Evolutionary conservation across 23 red algal genomes (phyloP), one percentile per base, ranked within the genome.

Genomic region (Gracilaria domingensis): DNA sequence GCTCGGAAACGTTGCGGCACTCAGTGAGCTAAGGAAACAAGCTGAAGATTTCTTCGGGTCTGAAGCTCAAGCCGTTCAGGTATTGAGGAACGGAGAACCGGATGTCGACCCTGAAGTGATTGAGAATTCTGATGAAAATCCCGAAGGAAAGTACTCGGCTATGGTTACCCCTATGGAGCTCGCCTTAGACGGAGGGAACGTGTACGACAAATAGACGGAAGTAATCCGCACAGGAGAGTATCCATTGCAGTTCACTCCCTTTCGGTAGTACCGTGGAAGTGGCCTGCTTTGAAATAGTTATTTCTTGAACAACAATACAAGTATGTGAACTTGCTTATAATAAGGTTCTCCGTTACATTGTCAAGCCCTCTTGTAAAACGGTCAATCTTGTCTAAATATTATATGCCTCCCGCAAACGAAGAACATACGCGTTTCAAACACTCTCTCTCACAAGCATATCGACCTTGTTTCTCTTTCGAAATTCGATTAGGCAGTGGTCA

Each of bases 1-100:
- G 61, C 62, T 93, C 11, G 95, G 95, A 14, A 89, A 93, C 33
- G 38, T 93, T 6, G 50, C 51, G 50, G 95, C 81, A 42, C 85
- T 96, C 30, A 53, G 28, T 45, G 72, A 78, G 72, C 53, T 96
- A 39, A 84, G 77, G 59, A 37, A 53, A 49, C 35, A 91, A 64
- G 94, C 94, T 8, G 88, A 96, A 37, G 59, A 75, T 25, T 86
- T 79, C 58, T 96, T 91, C 62, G 86, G 80, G n/a, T 80, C 93
- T 82, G 85, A 87, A 65, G 74, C 26, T 33, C 60, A 86, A 39
- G 81, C 81, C 28, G 54, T 66, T 79, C 71, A 35, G 57, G 74
- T 74, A 39, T 51, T 90, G 73, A 66, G 54, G 20, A 90, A 56
- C 49, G 87, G 87, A 3, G 87, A 66, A 33, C 54, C 32, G 24